phyloP scores from a whole-genome alignment of 768 basidiomycete genomes.

The Sporobolomyces phaffii region DNA sequence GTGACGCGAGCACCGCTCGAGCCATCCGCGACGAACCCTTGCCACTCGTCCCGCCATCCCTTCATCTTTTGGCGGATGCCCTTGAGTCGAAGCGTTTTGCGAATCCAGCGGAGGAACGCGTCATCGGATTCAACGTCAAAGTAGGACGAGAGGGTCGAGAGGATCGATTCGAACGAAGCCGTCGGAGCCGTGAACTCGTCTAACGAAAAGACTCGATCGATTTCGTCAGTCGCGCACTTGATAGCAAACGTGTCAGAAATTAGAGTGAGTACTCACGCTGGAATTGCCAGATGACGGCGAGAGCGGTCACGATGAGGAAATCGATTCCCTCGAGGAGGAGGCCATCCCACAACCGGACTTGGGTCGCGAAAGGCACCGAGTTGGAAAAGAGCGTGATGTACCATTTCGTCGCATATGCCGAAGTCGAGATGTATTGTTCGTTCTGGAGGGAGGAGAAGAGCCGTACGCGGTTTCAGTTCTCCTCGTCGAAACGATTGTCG shows the following conservation, averaged over 20 bases:
- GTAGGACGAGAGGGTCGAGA: constrained; percentile 85
- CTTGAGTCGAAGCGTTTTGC: constrained; percentile 52
- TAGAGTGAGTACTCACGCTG: constrained; percentile 56
- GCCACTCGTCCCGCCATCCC: constrained; percentile 77
- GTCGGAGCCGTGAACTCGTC: constrained; percentile 73
- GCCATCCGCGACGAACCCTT: constrained; percentile 48
- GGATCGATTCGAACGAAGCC: constrained; percentile 82
- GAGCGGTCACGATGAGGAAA: constrained; percentile 72
- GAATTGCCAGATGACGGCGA: constrained; percentile 87
- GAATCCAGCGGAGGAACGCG: constrained; percentile 72
- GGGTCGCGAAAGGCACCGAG: constrained; percentile 89
- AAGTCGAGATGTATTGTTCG: constrained; percentile 83
- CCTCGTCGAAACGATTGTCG: background rate
- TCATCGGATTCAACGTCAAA: constrained; percentile 91
- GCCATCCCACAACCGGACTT: constrained; percentile 89
- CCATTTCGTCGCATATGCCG: constrained; percentile 97
- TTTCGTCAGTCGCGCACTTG: background rate
- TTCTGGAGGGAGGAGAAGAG: constrained; percentile 50
- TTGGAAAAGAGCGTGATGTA: constrained; percentile 97
- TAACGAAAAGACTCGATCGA: constrained; percentile 44
- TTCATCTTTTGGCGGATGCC: constrained; percentile 66
- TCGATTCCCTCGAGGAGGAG: constrained; percentile 87
- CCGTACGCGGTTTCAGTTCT: background rate
- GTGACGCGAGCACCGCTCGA: constrained; percentile 20
- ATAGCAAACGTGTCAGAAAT: too few species aligned